phyloP scores from a whole-genome alignment of 2,329 filamentous ascomycete species.

The Phaeophleospora eucalypticola region DNA sequence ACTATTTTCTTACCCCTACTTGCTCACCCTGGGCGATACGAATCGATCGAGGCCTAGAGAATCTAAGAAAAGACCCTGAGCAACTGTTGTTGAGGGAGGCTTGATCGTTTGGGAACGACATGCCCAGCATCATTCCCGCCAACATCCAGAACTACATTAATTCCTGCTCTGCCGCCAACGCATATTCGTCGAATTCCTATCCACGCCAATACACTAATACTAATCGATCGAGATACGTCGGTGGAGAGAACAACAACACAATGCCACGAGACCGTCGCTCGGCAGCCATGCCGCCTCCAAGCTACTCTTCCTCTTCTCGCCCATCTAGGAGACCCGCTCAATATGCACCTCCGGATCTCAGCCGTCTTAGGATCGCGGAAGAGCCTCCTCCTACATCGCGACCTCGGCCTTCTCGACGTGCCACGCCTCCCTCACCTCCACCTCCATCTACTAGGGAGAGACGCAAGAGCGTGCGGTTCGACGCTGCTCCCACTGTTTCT shows the following conservation, averaged over 20 bases:
- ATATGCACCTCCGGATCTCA: neutral
- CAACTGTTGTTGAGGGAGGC: neutral
- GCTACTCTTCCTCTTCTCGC: neutral
- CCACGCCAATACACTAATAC: constrained; percentile 3
- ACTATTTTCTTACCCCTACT: neutral
- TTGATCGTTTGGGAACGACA: neutral
- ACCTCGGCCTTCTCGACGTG: neutral
- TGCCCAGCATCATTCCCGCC: neutral
- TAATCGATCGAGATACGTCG: neutral
- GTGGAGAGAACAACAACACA: neutral
- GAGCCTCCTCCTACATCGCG: neutral
- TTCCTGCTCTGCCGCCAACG: constrained; percentile 9
- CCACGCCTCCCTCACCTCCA: constrained; percentile 1
- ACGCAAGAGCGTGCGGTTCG: constrained; percentile 19
- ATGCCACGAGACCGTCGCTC: neutral
- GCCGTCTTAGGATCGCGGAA: neutral
- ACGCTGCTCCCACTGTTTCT: constrained; percentile 7
- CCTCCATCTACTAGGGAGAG: constrained; percentile 4
- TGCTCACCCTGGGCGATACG: neutral
- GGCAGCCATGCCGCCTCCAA: neutral
- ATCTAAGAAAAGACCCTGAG: neutral
- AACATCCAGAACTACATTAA: constrained; percentile 12
- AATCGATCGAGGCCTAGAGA: neutral
- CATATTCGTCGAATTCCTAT: constrained; percentile 6
- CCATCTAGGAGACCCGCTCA: neutral